Evolutionary conservation across 148 eudicot species (phyloP), one percentile per base, ranked within the genome.

Genomic region (Amaranthus cruentus): DNA sequence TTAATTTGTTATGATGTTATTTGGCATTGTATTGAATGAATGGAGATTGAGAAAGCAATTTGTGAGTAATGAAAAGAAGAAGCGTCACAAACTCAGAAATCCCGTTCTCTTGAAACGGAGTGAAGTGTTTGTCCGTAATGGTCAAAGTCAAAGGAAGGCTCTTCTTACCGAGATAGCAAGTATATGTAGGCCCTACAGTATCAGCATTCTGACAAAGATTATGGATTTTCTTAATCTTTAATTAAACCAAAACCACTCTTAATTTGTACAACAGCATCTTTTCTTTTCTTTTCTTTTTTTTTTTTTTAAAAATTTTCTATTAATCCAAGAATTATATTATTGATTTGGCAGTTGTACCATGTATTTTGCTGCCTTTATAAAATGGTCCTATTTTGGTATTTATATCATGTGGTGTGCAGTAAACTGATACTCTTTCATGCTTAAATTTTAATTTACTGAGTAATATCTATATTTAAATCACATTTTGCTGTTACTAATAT

Each of bases 101-200:
- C 46, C 46, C 9, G 11, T 60, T 46, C 64, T 28, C 64, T 62
- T 59, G 9, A 58, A 58, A 47, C 55, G 58, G 63, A 61, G 38
- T 8, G n/a, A 55, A 55, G 62, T 54, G 44, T 14, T 64, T 55
- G 70, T 66, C 77, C 43, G 53, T 55, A 65, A 66, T 12, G 71
- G 77, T 74, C 77, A 66, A 74, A 74, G 77, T 74, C 77, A 74
- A 74, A 66, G 63, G 77, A 55, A 65, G 77, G 77, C 77, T 74
- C 77, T 55, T 46, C 60, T 55, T 74, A 65, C 42, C 71, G 70
- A 74, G 77, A 74, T 63, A 73, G 68, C 49, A 50, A 62, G 59
- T 59, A 66, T 18, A 9, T 72, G 68, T 75, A 56, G 71, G 72
- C 65, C 6, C 60, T 68, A 69, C 28, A 50, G 44, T 62, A 75